Conservation (phyloP, 306 rosid genomes). For the Oemleria cerasiformis region DNA sequence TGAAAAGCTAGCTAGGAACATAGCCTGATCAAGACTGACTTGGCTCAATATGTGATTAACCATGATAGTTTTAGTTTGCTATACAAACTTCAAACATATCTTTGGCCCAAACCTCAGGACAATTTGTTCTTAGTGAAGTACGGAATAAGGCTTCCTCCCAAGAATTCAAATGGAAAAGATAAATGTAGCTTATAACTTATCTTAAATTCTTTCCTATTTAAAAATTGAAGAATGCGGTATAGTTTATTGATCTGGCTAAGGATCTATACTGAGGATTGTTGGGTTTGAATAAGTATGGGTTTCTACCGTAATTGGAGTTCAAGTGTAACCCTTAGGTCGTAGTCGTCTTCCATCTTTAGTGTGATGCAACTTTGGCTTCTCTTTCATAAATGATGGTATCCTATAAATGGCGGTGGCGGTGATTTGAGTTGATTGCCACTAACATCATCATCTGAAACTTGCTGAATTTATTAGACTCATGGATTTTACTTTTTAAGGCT, state of each 20-base stretch:
- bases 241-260: background rate
- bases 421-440: background rate
- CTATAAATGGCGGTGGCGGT: background rate
- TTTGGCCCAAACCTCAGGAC: background rate
- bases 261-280: background rate
- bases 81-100: background rate
- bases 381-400: background rate
- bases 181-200: background rate
- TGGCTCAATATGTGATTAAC: background rate
- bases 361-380: background rate
- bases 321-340: slow-evolving; percentile 1
- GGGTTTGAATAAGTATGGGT: background rate
- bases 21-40: background rate
- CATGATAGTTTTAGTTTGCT: background rate
- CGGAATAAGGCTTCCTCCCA: background rate
- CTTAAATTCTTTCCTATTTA: no score
- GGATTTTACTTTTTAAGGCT: slow-evolving; percentile 10
- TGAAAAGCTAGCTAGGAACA: background rate
- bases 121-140: background rate
- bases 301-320: background rate
- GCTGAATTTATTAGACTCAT: slow-evolving; percentile 3
- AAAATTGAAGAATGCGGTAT: background rate
- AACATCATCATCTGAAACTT: slow-evolving; percentile 2
- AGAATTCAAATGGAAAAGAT: background rate
- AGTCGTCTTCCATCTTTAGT: slow-evolving; percentile 3